Evolutionary conservation across 2,329 filamentous ascomycete genomes (phyloP), one percentile per base, ranked within the genome.

Genomic region (Colletotrichum scovillei): DNA sequence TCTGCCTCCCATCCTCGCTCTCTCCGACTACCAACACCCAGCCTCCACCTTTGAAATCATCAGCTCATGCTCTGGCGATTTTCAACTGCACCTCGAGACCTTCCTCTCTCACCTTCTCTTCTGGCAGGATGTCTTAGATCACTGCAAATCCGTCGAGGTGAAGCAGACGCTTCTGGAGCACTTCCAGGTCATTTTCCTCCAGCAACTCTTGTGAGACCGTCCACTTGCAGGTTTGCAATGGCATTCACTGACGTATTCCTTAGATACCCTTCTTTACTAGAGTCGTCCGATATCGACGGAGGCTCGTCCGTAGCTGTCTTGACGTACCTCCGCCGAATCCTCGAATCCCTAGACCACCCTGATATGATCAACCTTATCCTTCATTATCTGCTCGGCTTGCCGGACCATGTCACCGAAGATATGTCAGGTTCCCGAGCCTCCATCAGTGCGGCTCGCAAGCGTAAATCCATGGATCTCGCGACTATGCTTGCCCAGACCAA

Each of bases 61-160:
- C 78, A 92, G 91, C 83, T 92, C 94, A 62, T 92, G 93, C 80
- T 92, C 92, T 3, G 86, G 89, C 1, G 91, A 95, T 72, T 95
- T 97, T 75, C 93, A 94, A 78, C 89, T 91, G n/a, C 94, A 98
- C 78, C 90, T 98, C 79, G 92, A 96, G 67, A 97, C 95, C 0
- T 99, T 99, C 79, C 88, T 99, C 55, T 98, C 97, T 0, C 97
- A 98, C 80, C 88, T 99, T 62, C 87, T 97, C 6, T 99, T 99
- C 80, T 99, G 97, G 97, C 97, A 99, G 84, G 97, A 99, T 81
- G 95, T 98, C 42, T 86, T 99, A 74, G 97, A 98, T 81, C 96
- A 98, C 82, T 99, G 97, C 84, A 92, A 92, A 78, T 98, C 96
- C 4, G 88, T 92, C 1, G 96, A 98, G 80, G 95, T 99, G 77